Evolutionary conservation across 345 rosid genomes (phyloP).

Genomic region (Acer negundo): DNA sequence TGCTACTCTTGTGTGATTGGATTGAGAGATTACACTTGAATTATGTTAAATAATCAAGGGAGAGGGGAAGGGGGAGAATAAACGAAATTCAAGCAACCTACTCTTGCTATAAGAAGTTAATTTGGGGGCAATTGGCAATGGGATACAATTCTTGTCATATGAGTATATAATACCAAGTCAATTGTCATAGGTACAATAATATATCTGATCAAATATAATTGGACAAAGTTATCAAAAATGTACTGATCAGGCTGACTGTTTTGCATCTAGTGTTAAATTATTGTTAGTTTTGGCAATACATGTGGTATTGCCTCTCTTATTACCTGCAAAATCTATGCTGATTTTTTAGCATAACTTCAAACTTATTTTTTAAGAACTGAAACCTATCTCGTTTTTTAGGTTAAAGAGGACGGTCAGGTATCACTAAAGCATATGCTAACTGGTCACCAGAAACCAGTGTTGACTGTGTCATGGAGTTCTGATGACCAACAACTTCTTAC

Average conservation of each 20-base stretch:
- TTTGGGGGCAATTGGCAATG: neutral
- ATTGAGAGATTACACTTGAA: neutral
- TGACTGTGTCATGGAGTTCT: constrained; percentile 63
- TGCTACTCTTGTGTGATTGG: neutral
- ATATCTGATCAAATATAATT: neutral
- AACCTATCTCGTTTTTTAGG: constrained; percentile 32
- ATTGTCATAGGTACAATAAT: neutral
- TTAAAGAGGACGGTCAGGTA: constrained; percentile 42
- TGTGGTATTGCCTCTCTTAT: neutral
- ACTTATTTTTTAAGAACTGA: constrained; percentile 10
- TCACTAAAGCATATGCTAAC: constrained; percentile 49
- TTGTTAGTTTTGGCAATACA: neutral
- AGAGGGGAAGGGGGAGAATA: neutral
- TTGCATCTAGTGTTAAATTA: neutral
- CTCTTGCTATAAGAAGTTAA: neutral
- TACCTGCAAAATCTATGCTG: neutral
- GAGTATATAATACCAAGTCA: neutral
- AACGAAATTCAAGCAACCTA: neutral
- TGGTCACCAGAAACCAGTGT: constrained; percentile 60
- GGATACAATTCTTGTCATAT: neutral
- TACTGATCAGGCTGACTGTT: neutral
- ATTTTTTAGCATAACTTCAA: neutral
- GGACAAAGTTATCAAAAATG: neutral
- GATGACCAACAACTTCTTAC: constrained; percentile 65
- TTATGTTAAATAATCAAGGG: neutral